Percentiles rank a stretch among this genome's conserved stretches.
These are phyloP conservation scores for Phaffia australis DNA, from an alignment of 768 basidiomycete species.

Conservation along the genomic window DNA sequence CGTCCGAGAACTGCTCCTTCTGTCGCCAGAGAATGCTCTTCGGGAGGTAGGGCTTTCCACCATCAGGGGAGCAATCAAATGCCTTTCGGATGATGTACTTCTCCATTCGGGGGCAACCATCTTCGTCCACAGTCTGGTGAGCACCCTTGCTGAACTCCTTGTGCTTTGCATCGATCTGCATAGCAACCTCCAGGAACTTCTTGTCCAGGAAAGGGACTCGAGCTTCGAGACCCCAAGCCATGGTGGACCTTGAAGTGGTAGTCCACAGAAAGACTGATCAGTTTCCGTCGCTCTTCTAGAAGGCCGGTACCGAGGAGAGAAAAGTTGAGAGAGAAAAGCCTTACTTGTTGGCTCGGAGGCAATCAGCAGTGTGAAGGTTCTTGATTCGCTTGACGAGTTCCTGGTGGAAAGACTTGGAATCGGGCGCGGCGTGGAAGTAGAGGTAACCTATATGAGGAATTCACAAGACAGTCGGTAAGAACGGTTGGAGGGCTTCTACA, in stretches of 20 bases:
- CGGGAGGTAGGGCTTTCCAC: conserved; percentile 77
- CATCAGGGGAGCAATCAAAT: conserved; percentile 71
- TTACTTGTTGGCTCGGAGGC: conserved; percentile 94
- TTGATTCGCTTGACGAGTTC: conserved; percentile 91
- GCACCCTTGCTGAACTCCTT: conserved; percentile 84
- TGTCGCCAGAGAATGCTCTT: conserved; percentile 93
- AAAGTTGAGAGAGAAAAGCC: no score
- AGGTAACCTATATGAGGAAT: conserved; percentile 60
- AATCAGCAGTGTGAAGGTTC: conserved; percentile 94
- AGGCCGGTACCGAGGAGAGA: no score
- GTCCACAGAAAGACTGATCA: conserved; percentile 17
- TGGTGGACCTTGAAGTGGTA: conserved; percentile 61
- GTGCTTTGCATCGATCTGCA: conserved; percentile 75
- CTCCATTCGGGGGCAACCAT: conserved; percentile 88
- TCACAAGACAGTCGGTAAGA: not conserved
- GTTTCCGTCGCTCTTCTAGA: not conserved
- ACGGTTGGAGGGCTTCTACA: not conserved
- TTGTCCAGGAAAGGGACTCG: conserved; percentile 99
- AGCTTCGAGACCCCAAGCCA: conserved; percentile 99
- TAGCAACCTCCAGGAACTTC: conserved; percentile 81
- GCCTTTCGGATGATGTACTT: conserved; percentile 98
- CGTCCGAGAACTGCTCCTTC: conserved; percentile 99
- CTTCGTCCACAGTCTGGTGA: conserved; percentile 60
- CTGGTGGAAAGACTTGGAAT: conserved; percentile 77
- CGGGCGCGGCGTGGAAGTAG: conserved; percentile 97